Evolutionary conservation across 2,329 filamentous ascomycete genomes (phyloP), one percentile per base, ranked within the genome.

Genomic region (Microascus cirrosus): DNA sequence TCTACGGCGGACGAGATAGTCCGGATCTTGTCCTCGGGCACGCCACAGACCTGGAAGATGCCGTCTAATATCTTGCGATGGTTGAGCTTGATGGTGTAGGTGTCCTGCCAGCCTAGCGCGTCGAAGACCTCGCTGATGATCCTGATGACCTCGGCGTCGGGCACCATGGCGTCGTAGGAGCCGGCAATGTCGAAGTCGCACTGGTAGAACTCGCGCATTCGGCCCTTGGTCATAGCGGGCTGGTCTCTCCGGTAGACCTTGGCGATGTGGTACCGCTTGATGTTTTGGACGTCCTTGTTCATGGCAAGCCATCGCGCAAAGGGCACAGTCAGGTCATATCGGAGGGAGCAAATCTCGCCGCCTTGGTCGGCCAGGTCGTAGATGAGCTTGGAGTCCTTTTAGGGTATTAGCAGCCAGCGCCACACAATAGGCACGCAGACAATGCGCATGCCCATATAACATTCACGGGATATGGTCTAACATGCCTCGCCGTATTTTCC

Each of bases 121-220:
- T 62, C 59, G 59, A 62, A 62, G 15, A 62, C 60, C 58, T 62
- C 61, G 53, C 68, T 96, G 58, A 89, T 83, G 63, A 96, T 91
- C 59, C 87, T 82, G 65, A 97, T 74, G 60, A 96, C 87, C 74
- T 96, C 92, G 42, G 91, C 89, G 68, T 96, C 93, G 59, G 92
- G 90, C 28, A 96, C 81, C 91, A 96, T 96, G 57, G 89, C 74
- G 69, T 96, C 93, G 74, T 90, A 95, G 50, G 76, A 77, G 61
- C 92, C 91, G 13, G 92, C 92, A 73, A 96, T 93, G 69, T 96
- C 92, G 68, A 96, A 95, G 74, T 97, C 93, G 75, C 92, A 96
- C 73, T 96, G 92, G 76, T 95, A 96, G 73, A 96, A 96, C 73
- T 96, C 93, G 67, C 93, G 83, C 87, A 96, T 94, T 57, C 92